A percentile compares a stretch with the other conserved stretches of the same genome.
Evolutionary conservation across 108 stramenopile species (phyloP).

Genomic region (Cyclotella kingstonii): DNA sequence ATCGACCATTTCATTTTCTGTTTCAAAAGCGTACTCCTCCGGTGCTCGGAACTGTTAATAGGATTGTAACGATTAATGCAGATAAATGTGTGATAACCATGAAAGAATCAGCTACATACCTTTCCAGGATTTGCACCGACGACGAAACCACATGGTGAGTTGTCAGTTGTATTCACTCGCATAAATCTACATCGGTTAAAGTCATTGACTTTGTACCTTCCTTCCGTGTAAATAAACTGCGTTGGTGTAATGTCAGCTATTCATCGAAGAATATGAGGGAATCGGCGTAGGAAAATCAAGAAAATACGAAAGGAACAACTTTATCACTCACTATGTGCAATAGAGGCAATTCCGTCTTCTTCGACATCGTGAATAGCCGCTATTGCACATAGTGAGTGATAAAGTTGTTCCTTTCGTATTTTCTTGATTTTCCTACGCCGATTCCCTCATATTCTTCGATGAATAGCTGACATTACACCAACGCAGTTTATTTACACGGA

Average conservation of each 20-base stretch:
- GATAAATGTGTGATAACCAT: no score
- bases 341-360: no score
- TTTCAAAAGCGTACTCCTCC: slow-evolving; percentile 65
- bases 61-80: no score
- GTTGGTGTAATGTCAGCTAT: slow-evolving; percentile 63
- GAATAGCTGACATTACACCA: slow-evolving; percentile 62
- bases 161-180: slow-evolving; percentile 29
- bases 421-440: no score
- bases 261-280: no score
- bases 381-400: no score
- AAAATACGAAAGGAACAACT: no score
- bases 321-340: no score
- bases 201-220: slow-evolving; percentile 65
- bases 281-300: no score
- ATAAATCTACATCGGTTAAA: slow-evolving; percentile 77
- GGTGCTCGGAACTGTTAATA: slow-evolving; percentile 49
- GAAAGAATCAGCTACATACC: slow-evolving; percentile 11
- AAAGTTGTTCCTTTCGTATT: no score
- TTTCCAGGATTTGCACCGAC: slow-evolving; percentile 61
- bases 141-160: slow-evolving; percentile 50
- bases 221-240: slow-evolving; percentile 63
- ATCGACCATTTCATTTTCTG: slow-evolving; percentile 67
- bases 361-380: no score
- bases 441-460: no score
- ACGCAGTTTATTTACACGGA: slow-evolving; percentile 63